Base-by-base conservation (phyloP, 169 alveolate species). In the Babesia bigemina region DNA sequence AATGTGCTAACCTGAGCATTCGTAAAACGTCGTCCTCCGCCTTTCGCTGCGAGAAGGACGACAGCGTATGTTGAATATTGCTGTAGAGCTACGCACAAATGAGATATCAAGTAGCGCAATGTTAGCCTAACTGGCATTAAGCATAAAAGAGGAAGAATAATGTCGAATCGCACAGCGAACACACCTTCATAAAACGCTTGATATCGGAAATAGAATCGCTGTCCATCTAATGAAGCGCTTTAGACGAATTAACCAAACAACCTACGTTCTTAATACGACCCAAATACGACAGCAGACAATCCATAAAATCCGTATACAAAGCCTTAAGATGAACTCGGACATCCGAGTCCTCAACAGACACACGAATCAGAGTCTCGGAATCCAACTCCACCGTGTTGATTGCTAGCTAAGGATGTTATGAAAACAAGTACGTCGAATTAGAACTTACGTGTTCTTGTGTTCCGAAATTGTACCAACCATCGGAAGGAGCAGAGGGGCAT, bases 401-500 rank as follows among this genome's bases (percentile, higher is more conserved):
- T 29, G 33, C 13, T 10, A 65, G 53, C 86, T 72, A 59, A 7
- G 22, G 28, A 14, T 1, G 48, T 45, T 21, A 21, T 17, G n/a
- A 19, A 12, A 28, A 14, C 56, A 10, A 69, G 19, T 24, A 0
- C 13, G 16, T 10, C 3, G 22, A 8, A 22, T 16, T 9, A 26
- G 42, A 11, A 14, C 77, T 61, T 26, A 84, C 84, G 72, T 63
- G 36, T 58, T 90, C 85, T 33, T 74, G 63, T 16, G 57, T 39
- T 8, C 94, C 94, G 73, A 90, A 90, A 17, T 66, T 49, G 33
- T 36, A 77, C 78, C 88, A 90, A 42, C 81, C 56, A 42, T 55
- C 84, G 39, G 29, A 77, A 56, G 91, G 90, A 13, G 94, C 92
- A 13, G 92, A 87, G 13, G 86, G 89, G 28, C 81, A 24, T 0